Conservation (phyloP, 139 green algal species). For the Trebouxia sp. region DNA sequence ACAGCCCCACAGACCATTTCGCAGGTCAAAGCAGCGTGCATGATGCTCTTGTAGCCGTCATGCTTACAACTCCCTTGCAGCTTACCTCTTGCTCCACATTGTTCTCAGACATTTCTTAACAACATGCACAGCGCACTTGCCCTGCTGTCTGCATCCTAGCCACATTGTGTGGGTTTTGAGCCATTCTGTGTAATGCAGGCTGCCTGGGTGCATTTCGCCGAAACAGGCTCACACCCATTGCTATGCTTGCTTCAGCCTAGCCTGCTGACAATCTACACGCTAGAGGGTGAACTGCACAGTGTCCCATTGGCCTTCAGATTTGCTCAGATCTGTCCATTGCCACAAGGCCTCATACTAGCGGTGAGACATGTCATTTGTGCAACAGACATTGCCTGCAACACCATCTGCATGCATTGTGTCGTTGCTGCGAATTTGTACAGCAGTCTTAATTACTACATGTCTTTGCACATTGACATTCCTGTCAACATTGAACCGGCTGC, state of each 20-base stretch:
- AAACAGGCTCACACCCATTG: conserved; percentile 29
- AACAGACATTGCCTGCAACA: background rate
- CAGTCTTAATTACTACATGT: background rate
- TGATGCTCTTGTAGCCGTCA: background rate
- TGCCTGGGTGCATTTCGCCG: conserved; percentile 44
- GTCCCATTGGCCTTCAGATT: conserved; percentile 49
- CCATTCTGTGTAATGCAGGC: conserved; percentile 11
- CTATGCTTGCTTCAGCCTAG: conserved; percentile 65
- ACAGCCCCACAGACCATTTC: conserved; percentile 29
- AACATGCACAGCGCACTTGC: background rate
- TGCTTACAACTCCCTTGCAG: background rate
- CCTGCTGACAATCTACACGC: conserved; percentile 45
- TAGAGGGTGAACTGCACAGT: conserved; percentile 48
- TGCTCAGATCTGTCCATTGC: conserved; percentile 49
- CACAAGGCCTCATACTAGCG: conserved; percentile 57
- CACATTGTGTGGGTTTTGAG: background rate
- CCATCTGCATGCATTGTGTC: background rate
- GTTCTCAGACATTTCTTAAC: too few relatives aligned
- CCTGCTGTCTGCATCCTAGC: background rate
- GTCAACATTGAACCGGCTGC: background rate
- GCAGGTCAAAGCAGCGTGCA: conserved; percentile 25
- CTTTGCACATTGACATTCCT: background rate
- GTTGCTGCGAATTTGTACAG: background rate
- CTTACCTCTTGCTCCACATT: background rate
- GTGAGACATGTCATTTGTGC: conserved; percentile 29